A percentile compares a stretch with the other conserved stretches of the same genome.
These are phyloP conservation scores for slime mould (Dictyostelium discoideum) DNA, from an alignment of 78 protist genomes.

Conservation along the genomic window dicty_2.7 NC_007089.4:112501-113000, in stretches of 20 bases:
- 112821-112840: background rate
- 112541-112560: constrained; percentile 35
- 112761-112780: constrained; percentile 8
- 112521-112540: constrained; percentile 4
- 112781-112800: constrained; percentile 35
- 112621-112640: constrained; percentile 38
- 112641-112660: constrained; percentile 52
- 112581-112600: constrained; percentile 46
- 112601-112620: constrained; percentile 48
- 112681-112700: constrained; percentile 65
- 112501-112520: constrained; percentile 13
- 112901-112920: too few species aligned
- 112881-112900: background rate
- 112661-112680: constrained; percentile 52
- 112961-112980: too few species aligned
- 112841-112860: background rate
- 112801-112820: background rate
- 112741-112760: constrained; percentile 35
- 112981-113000: too few species aligned
- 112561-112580: constrained; percentile 46
- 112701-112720: constrained; percentile 32
- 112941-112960: background rate
- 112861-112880: background rate
- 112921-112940: background rate
- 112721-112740: background rate